These are phyloP conservation scores for Sugiyamaella paludigena DNA, from an alignment of 1,139 yeast species.

Conservation along the genomic window DNA sequence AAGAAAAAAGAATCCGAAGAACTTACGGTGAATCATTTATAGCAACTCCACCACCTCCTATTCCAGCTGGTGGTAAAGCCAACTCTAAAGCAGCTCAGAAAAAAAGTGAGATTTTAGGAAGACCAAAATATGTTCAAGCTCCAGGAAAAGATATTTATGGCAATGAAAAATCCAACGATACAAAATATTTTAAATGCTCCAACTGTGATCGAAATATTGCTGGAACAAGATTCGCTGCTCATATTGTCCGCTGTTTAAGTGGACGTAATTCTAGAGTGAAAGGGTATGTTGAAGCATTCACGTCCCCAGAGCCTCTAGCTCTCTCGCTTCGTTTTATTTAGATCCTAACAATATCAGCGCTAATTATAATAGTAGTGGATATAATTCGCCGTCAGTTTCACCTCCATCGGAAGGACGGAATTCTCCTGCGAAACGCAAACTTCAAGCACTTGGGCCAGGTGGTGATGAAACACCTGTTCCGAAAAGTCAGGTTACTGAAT, in stretches of 20 bases:
- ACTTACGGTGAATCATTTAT: conserved; percentile 32
- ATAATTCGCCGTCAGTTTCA: conserved; percentile 23
- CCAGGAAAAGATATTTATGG: conserved; percentile 52
- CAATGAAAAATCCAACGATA: conserved; percentile 44
- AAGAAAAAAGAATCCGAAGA: conserved; percentile 40
- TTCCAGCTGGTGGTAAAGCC: conserved; percentile 19
- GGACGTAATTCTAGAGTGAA: conserved; percentile 41
- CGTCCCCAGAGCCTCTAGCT: too few relatives aligned
- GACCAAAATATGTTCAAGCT: conserved; percentile 32
- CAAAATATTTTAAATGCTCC: conserved; percentile 67
- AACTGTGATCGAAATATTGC: conserved; percentile 85
- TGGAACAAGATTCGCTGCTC: conserved; percentile 90
- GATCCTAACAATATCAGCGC: conserved; percentile 4
- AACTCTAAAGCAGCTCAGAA: conserved; percentile 20
- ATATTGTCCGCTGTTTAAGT: conserved; percentile 80
- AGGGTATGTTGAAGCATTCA: conserved; percentile 16
- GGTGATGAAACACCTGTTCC: conserved; percentile 23
- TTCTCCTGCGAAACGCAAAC: conserved; percentile 25
- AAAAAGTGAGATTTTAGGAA: conserved; percentile 28
- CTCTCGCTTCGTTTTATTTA: background rate
- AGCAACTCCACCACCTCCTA: conserved; percentile 28
- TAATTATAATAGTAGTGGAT: conserved; percentile 17
- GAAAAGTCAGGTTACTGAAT: conserved; percentile 31
- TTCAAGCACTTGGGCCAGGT: background rate
- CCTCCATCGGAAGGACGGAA: conserved; percentile 14